A percentile compares a stretch with the other conserved stretches of the same genome.
Conservation (phyloP, 2,329 filamentous ascomycete genomes). For the Rugonectria rugulosa region DNA sequence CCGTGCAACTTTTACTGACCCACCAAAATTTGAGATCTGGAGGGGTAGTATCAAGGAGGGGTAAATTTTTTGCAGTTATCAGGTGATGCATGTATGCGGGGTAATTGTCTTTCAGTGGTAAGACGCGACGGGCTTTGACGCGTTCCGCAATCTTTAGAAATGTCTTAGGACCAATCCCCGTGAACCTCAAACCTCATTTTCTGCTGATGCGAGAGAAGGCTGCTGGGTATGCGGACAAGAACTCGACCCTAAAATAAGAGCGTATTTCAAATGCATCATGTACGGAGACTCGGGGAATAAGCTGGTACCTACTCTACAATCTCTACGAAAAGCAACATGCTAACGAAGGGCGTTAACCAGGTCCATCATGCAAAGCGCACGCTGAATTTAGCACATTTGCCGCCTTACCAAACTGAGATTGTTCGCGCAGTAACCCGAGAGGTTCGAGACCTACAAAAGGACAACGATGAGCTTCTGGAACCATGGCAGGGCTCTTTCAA, state of each 20-base stretch:
- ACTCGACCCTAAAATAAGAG: not conserved
- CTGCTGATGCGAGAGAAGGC: too few relatives aligned
- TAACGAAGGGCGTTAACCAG: slow-evolving; percentile 52
- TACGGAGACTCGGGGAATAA: slow-evolving; percentile 90
- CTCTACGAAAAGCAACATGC: slow-evolving; percentile 1
- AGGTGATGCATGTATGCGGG: slow-evolving; percentile 38
- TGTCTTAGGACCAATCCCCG: too few relatives aligned
- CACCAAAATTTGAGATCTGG: not conserved
- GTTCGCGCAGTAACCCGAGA: slow-evolving; percentile 89
- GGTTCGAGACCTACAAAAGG: slow-evolving; percentile 90
- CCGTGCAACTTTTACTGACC: not conserved
- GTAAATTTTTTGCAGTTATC: slow-evolving; percentile 20
- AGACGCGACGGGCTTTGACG: too few relatives aligned
- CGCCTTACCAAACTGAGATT: slow-evolving; percentile 90
- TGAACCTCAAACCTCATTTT: too few relatives aligned
- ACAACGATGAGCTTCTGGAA: slow-evolving; percentile 79
- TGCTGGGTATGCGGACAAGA: not conserved
- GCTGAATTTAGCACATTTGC: slow-evolving; percentile 83
- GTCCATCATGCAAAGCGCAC: slow-evolving; percentile 96
- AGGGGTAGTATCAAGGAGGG: slow-evolving; percentile 1
- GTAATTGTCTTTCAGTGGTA: too few relatives aligned
- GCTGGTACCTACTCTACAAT: slow-evolving; percentile 60
- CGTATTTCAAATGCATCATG: slow-evolving; percentile 58
- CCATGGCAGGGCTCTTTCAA: slow-evolving; percentile 88
- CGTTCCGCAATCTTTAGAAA: slow-evolving; percentile 24